Evolutionary conservation across 192 early-diverging fungal genomes (phyloP).

Genomic region (Podila horticola): DNA sequence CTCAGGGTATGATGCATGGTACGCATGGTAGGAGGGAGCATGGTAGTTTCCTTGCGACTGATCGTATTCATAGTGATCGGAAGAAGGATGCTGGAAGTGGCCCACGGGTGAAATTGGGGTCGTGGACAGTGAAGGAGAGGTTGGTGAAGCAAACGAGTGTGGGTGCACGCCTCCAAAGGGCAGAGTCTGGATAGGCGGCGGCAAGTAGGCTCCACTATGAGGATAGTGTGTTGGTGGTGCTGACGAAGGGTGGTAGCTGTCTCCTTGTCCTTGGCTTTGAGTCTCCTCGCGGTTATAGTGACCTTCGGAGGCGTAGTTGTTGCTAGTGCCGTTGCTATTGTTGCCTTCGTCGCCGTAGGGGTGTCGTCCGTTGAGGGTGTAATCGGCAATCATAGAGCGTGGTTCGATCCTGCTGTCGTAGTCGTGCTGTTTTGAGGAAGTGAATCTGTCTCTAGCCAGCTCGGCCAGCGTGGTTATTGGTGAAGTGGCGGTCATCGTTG

Average conservation of each 20-base stretch:
- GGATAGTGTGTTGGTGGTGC: conserved; percentile 26
- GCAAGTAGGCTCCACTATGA: conserved; percentile 18
- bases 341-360: conserved; percentile 5
- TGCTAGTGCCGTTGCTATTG: conserved; percentile 20
- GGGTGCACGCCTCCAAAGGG: conserved; percentile 4
- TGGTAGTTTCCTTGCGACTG: background rate
- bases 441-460: conserved; percentile 24
- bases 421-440: conserved; percentile 23
- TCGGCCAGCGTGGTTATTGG: conserved; percentile 21
- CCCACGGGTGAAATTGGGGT: background rate
- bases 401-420: conserved; percentile 28
- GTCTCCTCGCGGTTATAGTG: conserved; percentile 1
- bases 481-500: conserved; percentile 30
- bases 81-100: background rate
- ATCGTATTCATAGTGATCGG: background rate
- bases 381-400: conserved; percentile 20
- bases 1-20: background rate
- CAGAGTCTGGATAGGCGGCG: conserved; percentile 23
- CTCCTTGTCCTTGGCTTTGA: background rate
- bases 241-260: conserved; percentile 7
- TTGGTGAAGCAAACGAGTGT: conserved; percentile 2
- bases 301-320: background rate
- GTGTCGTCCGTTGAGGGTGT: conserved; percentile 10
- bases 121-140: background rate
- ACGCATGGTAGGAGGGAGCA: background rate